Evolutionary conservation across 2,329 filamentous ascomycete genomes (phyloP).

Genomic region (Keithomyces neogunnii): DNA sequence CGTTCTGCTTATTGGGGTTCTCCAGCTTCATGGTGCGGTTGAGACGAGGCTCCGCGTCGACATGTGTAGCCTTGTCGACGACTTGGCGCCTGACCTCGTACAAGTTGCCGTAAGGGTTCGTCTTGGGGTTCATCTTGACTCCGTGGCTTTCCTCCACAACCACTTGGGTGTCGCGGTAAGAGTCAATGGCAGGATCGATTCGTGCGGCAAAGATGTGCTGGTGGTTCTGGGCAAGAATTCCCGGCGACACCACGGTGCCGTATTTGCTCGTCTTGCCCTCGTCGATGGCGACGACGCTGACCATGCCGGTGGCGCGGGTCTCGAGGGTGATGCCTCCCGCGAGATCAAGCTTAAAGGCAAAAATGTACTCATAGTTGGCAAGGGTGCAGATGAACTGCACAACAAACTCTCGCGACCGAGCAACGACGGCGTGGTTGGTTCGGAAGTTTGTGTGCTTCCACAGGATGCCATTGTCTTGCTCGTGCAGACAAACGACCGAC

Average conservation of each 20-base stretch:
- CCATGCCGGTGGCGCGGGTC: conserved; percentile 56
- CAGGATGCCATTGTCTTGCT: conserved; percentile 61
- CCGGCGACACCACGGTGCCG: conserved; percentile 55
- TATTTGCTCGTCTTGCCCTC: conserved; percentile 41
- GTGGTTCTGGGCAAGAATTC: conserved; percentile 59
- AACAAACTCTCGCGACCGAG: conserved; percentile 53
- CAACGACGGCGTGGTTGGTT: conserved; percentile 52
- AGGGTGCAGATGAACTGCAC: conserved; percentile 62
- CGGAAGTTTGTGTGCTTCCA: conserved; percentile 67
- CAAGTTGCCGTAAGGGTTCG: conserved; percentile 53
- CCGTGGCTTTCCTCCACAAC: conserved; percentile 29
- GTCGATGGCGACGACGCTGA: conserved; percentile 52
- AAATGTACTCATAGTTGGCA: conserved; percentile 60
- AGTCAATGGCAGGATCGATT: conserved; percentile 56
- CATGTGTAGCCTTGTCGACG: conserved; percentile 35
- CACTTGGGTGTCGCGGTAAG: conserved; percentile 40
- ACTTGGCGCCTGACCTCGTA: conserved; percentile 45
- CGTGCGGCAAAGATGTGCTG: conserved; percentile 61
- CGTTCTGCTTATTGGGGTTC: conserved; percentile 36
- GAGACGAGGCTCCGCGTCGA: conserved; percentile 44
- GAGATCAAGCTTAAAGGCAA: conserved; percentile 49
- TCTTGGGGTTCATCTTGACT: conserved; percentile 34
- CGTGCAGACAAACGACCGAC: conserved; percentile 60
- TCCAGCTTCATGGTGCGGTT: conserved; percentile 44
- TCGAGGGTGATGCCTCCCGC: conserved; percentile 54